Base-by-base conservation (phyloP, 169 alveolate species). In the Neospora caninum region DNA sequence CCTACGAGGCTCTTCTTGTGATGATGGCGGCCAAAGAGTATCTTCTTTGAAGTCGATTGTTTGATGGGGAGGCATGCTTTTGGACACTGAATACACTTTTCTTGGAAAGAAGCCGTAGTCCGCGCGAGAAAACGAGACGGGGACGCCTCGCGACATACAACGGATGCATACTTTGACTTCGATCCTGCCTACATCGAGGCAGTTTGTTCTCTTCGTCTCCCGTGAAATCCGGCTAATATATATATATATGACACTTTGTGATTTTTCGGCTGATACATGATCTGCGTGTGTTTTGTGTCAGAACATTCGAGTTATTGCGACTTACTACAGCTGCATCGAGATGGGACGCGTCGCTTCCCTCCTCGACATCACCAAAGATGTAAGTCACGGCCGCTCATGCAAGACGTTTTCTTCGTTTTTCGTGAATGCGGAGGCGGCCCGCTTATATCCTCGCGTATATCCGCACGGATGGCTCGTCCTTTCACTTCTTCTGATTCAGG, bases 241-340 rank as follows among this genome's bases (percentile, higher is more conserved):
- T 69, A 69, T 69, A 22, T 69, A n/a, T n/a, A 69, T 69, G 80
- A 16, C 9, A 16, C 9, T 69, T 9, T 73, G 42, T 73, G 41
- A 4, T 20, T 25, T n/a, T n/a, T 69, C 38, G 80, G 80, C 84
- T 31, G 39, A 18, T 73, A 9, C 42, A 10, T 34, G 84, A 13
- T n/a, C 70, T 31, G 84, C n/a, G 84, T 73, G 84, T 73, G 39
- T 1, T 1, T 73, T 36, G 2, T 31, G 10, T 31, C 42, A 73
- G 84, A 73, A 73, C 43, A 22, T 73, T n/a, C 84, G 84, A 73
- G 84, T 73, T n/a, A 73, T 73, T 16, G 84, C 45, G 42, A n/a
- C 84, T 18, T 73, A 73, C 84, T 73, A 73, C 42, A 73, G 84
- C 42, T 36, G 84, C 84, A 36, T 73, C 27, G 49, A 73, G 39